phyloP scores from a whole-genome alignment of 225 moss, liverwort and hornwort species.

The Neckera pumila region DNA sequence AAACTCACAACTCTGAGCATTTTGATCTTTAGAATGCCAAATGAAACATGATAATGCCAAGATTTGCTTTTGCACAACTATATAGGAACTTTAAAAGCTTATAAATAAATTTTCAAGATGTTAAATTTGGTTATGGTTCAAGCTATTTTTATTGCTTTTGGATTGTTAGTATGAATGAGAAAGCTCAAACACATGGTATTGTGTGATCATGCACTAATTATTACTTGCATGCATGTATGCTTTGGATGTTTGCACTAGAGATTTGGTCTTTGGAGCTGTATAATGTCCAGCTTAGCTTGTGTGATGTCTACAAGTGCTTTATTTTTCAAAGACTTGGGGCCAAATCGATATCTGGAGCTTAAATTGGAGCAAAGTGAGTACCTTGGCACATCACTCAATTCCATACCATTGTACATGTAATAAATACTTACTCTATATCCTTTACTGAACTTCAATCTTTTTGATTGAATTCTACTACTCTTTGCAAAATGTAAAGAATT shows the following conservation, averaged over 20 bases:
- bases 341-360: not conserved
- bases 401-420: no score
- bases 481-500: not conserved
- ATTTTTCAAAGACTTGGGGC: not conserved
- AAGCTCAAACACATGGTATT: not conserved
- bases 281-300: not conserved
- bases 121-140: not conserved
- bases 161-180: not conserved
- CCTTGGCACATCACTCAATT: no score
- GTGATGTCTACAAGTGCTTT: not conserved
- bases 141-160: not conserved
- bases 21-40: not conserved
- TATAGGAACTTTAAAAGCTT: not conserved
- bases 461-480: not conserved
- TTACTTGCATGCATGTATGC: not conserved
- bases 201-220: not conserved
- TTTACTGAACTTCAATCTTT: not conserved
- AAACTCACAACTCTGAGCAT: not conserved
- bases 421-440: not conserved
- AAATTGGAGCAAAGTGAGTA: not conserved
- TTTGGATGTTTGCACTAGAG: not conserved
- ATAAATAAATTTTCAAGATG: not conserved
- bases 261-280: not conserved
- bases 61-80: not conserved
- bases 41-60: not conserved